Base-by-base conservation (phyloP, 1,284 basidiomycete genomes). In the Malassezia sp. region DNA sequence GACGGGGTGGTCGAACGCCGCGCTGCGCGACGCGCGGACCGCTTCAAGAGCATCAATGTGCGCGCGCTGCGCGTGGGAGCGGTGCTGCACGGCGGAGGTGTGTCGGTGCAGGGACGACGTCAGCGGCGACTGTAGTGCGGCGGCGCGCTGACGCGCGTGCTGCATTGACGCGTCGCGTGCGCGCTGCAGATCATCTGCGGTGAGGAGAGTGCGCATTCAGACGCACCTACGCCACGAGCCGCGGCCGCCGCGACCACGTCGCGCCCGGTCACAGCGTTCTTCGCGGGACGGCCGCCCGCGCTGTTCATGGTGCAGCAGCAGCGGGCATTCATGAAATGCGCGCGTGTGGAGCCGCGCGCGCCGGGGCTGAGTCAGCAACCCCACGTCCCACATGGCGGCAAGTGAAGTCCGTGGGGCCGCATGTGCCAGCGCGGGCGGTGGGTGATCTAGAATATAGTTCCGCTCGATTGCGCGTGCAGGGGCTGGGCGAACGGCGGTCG, bases 351-450 rank as follows among this genome's bases (percentile, higher is more conserved):
- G n/a, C n/a, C n/a, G n/a, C n/a, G n/a, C n/a, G n/a, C n/a, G n/a
- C n/a, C n/a, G n/a, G n/a, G n/a, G n/a, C n/a, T n/a, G n/a, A n/a
- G n/a, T n/a, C n/a, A n/a, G n/a, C n/a, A n/a, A n/a, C n/a, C n/a
- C n/a, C n/a, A n/a, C n/a, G n/a, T n/a, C n/a, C n/a, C n/a, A n/a
- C n/a, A n/a, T n/a, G n/a, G n/a, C n/a, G n/a, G n/a, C n/a, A n/a
- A n/a, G n/a, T n/a, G n/a, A n/a, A n/a, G n/a, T n/a, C n/a, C n/a
- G 36, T 37, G 35, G 37, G 27, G 37, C 23, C 37, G 37, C 37
- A 38, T 17, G 31, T 18, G 31, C 29, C 5, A 30, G 31, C 21
- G 37, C 37, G 37, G 37, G 37, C 37, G 23, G n/a, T 5, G 28
- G 37, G 7, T n/a, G n/a, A n/a, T n/a, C n/a, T n/a, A n/a, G n/a